Evolutionary conservation across 306 rosid genomes (phyloP), one percentile per base, ranked within the genome.

Genomic region (Inga oerstediana): DNA sequence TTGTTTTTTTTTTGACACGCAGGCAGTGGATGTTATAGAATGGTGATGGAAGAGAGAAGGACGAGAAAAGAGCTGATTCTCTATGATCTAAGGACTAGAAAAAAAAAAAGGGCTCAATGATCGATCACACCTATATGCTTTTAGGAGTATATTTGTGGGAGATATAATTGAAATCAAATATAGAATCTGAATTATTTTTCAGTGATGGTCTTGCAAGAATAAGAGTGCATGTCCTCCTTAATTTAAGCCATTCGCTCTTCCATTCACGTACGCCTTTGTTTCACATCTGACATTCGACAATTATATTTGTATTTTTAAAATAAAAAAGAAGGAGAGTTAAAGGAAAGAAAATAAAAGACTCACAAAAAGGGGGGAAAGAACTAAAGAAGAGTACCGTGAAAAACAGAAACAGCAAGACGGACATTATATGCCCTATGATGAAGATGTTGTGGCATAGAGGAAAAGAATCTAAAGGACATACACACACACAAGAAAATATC

Each of bases 191-290:
- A 43, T 70, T 59, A 5, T 6, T 16, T 41, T 46, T 41, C 32
- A 41, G 39, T 45, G 20, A 34, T 41, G 75, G 34, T 12, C 75
- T 11, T 48, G 75, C 52, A 74, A 65, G 75, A 81, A 64, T 32
- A 81, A 15, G 35, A 74, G 74, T 75, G 37, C 58, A n/a, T 20
- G 66, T 59, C 70, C 46, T 46, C 35, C 52, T 37, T 22, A 24
- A 43, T 79, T 34, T 48, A 39, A 49, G 76, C 76, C 76, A 45
- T 24, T 46, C 39, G 54, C 22, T 72, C 76, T 22, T 44, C 30
- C 19, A 13, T 24, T 72, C 7, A 72, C 76, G 76, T 44, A 72
- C 76, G 56, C 41, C 76, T 72, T 72, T 72, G 39, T 72, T 72
- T 72, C 76, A 45, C 76, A 45, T 72, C 69, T 19, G 37, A 27